Percentiles rank a stretch among this genome's conserved stretches.
These are phyloP conservation scores for Bisporella sp. DNA, from an alignment of 2,329 filamentous ascomycete genomes.

Conservation along the genomic window DNA sequence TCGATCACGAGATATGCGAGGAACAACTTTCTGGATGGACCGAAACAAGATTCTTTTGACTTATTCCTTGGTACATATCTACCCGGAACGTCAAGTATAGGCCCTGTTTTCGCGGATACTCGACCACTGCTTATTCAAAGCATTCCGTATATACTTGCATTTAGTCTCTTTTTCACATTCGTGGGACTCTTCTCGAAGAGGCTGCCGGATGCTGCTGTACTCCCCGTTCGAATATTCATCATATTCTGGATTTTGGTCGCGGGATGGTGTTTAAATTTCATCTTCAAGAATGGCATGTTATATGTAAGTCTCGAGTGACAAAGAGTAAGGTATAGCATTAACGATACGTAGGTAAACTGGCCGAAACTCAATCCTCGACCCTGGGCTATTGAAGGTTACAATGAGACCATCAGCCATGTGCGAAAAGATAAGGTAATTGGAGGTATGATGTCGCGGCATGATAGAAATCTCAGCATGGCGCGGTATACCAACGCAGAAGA, in stretches of 20 bases:
- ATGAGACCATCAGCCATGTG: constrained; percentile 77
- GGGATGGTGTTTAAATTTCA: constrained; percentile 68
- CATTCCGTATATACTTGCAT: constrained; percentile 75
- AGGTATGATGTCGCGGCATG: constrained; percentile 63
- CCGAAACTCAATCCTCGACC: constrained; percentile 88
- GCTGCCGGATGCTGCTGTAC: constrained; percentile 65
- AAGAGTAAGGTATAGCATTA: constrained; percentile 1
- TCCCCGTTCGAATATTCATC: constrained; percentile 76
- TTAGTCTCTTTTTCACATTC: constrained; percentile 76
- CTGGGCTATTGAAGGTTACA: constrained; percentile 80
- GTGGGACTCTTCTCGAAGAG: constrained; percentile 67
- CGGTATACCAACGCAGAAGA: constrained; percentile 84
- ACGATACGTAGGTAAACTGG: constrained; percentile 75
- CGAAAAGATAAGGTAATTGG: constrained; percentile 79
- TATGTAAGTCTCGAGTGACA: constrained; percentile 55
- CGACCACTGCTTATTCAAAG: constrained; percentile 83
- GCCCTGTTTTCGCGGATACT: constrained; percentile 74
- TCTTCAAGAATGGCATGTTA: constrained; percentile 79
- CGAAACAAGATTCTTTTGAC: constrained; percentile 91
- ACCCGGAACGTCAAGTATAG: constrained; percentile 65
- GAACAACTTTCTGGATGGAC: constrained; percentile 94
- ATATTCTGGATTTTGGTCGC: constrained; percentile 69
- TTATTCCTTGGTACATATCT: constrained; percentile 85
- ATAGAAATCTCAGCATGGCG: constrained; percentile 76
- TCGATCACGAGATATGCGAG: constrained; percentile 82